Evolutionary conservation across 2,329 filamentous ascomycete genomes (phyloP), one percentile per base, ranked within the genome.

Genomic region (Aspergillus transmontanensis): DNA sequence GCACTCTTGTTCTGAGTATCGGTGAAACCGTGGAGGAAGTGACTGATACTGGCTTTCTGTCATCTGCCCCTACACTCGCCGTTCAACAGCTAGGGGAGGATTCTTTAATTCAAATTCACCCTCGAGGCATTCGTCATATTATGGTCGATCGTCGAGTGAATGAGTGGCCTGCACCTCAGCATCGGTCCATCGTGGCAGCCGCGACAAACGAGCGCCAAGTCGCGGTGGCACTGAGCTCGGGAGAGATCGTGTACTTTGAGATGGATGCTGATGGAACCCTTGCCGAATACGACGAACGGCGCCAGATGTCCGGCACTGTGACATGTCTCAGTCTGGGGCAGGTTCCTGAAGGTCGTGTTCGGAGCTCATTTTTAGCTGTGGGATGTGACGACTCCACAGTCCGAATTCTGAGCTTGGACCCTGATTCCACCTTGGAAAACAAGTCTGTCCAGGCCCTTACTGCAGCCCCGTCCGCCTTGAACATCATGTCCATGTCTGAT

Each of bases 341-440:
- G 59, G 93, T 98, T 16, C 94, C 95, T 0, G 91, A 96, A 78
- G 95, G 96, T 32, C 89, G 93, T 56, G 83, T 94, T 48, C 86
- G 96, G 75, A 97, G 94, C 76, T 93, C 92, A 1, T 99, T 96
- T 80, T 84, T 98, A 59, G 96, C 96, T 50, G 94, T 99, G 51
- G 96, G 96, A 6, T 98, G 94, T 74, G 95, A 97, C 72, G 95
- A 99, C 78, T 93, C 92, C 63, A 98, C 95, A 0, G 95, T 99
- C 59, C 91, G 95, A 59, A 93, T 99, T 59, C 85, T 96, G 60
- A 96, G 93, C 72, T 81, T 97, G 34, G 93, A 96, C 72, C 93
- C 93, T 0, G 94, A 97, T 68, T 91, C 92, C 3, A 96, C 93
- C 0, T 82, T 99, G 12, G 93, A 97, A 76, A 95, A 90, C 77